These are phyloP conservation scores for Boletus speciosus DNA, from an alignment of 768 basidiomycete species.

Conservation along the genomic window DNA sequence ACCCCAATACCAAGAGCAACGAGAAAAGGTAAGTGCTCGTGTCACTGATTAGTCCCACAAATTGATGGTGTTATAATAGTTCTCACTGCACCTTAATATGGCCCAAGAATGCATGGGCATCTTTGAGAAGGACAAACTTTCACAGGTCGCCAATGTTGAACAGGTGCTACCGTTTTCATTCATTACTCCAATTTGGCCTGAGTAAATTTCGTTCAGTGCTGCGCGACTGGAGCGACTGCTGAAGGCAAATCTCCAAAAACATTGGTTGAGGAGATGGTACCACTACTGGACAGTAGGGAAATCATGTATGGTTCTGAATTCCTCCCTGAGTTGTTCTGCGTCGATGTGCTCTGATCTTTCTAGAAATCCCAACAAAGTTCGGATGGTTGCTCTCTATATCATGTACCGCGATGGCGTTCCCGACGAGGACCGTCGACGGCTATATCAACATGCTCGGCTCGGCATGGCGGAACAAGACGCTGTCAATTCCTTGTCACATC, in stretches of 20 bases:
- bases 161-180: conserved; percentile 49
- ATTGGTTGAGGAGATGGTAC: conserved; percentile 98
- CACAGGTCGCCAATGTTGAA: conserved; percentile 82
- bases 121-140: conserved; percentile 85
- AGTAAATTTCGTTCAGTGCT: conserved; percentile 54
- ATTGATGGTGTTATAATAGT: conserved; percentile 44
- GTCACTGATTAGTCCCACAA: neutral
- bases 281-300: conserved; percentile 81
- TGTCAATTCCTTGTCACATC: conserved; percentile 76
- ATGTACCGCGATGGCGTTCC: conserved; percentile 95
- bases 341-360: conserved; percentile 1
- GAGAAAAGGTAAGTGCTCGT: conserved; percentile 69
- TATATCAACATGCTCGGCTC: conserved; percentile 93
- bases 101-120: conserved; percentile 95
- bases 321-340: neutral
- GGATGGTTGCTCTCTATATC: conserved; percentile 94
- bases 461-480: conserved; percentile 89
- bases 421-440: conserved; percentile 91
- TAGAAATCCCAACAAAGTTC: conserved; percentile 90
- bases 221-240: conserved; percentile 86
- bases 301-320: conserved; percentile 58
- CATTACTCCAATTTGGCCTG: neutral
- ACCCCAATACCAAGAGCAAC: conserved; percentile 91
- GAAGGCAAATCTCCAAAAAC: conserved; percentile 95
- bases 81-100: conserved; percentile 95